Conservation (phyloP, 371 early-diverging fungal genomes). For the Syncephalis plumigaleata region DNA sequence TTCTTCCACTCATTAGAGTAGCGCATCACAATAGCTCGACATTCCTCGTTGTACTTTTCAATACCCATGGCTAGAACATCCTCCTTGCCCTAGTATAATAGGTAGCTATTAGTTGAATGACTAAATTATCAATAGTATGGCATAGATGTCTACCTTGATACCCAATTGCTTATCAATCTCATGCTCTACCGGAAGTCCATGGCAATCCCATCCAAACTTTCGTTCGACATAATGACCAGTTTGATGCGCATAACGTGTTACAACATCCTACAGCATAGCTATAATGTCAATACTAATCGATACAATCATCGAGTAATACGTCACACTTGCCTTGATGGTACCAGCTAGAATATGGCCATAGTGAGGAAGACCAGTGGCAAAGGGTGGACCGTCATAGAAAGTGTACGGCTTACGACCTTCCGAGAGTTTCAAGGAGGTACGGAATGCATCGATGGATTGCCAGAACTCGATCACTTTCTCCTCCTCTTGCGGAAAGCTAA, state of each 20-base stretch:
- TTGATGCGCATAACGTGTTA: constrained; percentile 95
- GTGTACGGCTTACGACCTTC: constrained; percentile 74
- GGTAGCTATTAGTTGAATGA: background rate
- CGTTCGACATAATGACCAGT: constrained; percentile 98
- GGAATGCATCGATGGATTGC: constrained; percentile 97
- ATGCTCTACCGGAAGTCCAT: constrained; percentile 99
- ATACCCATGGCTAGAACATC: constrained; percentile 98
- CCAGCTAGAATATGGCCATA: constrained; percentile 99
- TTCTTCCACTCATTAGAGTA: constrained; percentile 95
- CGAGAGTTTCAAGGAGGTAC: constrained; percentile 82
- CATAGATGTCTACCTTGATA: constrained; percentile 40
- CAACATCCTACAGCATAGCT: constrained; percentile 59
- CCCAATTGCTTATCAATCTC: constrained; percentile 98
- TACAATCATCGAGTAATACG: too few species aligned
- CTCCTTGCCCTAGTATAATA: constrained; percentile 52
- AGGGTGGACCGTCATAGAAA: constrained; percentile 99
- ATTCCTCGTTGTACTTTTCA: constrained; percentile 97
- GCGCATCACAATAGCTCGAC: constrained; percentile 97
- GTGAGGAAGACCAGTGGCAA: constrained; percentile 99
- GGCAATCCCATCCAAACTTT: constrained; percentile 99
- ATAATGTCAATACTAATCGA: background rate
- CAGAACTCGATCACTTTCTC: constrained; percentile 91
- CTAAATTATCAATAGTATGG: background rate
- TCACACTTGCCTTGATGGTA: constrained; percentile 82
- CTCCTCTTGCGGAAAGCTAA: constrained; percentile 90